Evolutionary conservation across 1,139 yeast species (phyloP).

Genomic region (Ogataea hybrid): DNA sequence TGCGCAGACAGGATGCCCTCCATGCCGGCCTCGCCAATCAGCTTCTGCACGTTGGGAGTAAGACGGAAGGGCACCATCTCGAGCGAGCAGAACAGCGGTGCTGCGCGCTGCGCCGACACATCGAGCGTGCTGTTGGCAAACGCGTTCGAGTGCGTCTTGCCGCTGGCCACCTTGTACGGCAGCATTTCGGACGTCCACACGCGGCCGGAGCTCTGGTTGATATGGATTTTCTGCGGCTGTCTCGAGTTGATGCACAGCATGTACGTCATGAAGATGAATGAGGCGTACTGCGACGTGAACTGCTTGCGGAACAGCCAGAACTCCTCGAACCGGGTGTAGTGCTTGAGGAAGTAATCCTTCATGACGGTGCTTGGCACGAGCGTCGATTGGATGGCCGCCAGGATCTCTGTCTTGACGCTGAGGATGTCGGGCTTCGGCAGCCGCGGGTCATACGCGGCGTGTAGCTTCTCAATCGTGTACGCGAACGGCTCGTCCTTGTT

Average conservation of each 20-base stretch:
- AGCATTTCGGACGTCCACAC: constrained; percentile 96
- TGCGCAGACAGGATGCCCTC: constrained; percentile 91
- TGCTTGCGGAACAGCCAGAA: constrained; percentile 97
- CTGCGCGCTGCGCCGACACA: constrained; percentile 56
- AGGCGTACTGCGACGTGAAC: constrained; percentile 94
- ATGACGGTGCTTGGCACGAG: constrained; percentile 84
- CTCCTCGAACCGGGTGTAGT: constrained; percentile 81
- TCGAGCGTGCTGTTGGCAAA: constrained; percentile 59
- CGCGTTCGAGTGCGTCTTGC: constrained; percentile 39
- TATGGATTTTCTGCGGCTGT: constrained; percentile 89
- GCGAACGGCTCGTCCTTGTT: constrained; percentile 89
- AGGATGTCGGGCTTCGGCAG: constrained; percentile 90
- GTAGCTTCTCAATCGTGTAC: constrained; percentile 78
- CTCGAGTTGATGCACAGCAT: constrained; percentile 94
- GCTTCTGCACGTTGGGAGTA: constrained; percentile 91
- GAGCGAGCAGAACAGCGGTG: constrained; percentile 90
- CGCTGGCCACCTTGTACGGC: constrained; percentile 74
- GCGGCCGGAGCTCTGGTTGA: constrained; percentile 78
- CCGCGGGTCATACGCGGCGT: constrained; percentile 92
- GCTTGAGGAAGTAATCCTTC: constrained; percentile 60
- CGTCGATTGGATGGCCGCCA: constrained; percentile 83
- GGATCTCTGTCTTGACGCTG: constrained; percentile 85
- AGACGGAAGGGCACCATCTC: constrained; percentile 96
- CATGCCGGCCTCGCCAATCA: constrained; percentile 88
- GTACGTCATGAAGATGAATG: constrained; percentile 87